Base-by-base conservation (phyloP, 1,139 yeast genomes). In the Saccharomyces pastorianus region DNA sequence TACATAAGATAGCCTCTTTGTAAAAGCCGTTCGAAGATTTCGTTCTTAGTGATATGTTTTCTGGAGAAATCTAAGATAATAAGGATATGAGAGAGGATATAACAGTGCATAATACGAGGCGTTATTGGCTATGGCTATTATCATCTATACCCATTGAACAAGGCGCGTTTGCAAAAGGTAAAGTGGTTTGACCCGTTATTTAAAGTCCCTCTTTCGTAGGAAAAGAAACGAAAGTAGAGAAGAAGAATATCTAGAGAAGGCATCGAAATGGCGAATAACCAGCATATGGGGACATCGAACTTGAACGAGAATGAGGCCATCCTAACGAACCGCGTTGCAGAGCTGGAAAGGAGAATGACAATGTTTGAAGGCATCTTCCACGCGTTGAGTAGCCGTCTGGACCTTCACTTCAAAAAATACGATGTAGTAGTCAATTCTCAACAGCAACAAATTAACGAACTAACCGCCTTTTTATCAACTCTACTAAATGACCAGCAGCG, bases 281-380 rank as follows among this genome's bases (percentile, higher is more conserved):
- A 38, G 25, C 44, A 38, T 9, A 38, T 38, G 25, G 51, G 51
- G 17, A 41, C 27, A 1, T n/a, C 23, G 20, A 41, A 27, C 27
- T 51, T 54, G 57, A 53, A 54, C 46, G 57, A 55, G 25, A 55
- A 54, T n/a, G 51, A 51, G 28, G 48, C 51, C 13, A 32, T 55
- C 13, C 44, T 61, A 48, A 57, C 51, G 6, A 58, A 55, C 20
- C 58, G 71, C 14, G 56, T 67, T 7, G 56, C 56, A 7, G 67
- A 63, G 44, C 50, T 66, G 55, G 71, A 66, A 52, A 57, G 65
- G 26, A 63, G 67, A 47, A 58, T 67, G 7, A 55, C 58, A 4
- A 59, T 65, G 62, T 66, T 65, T 52, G 71, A 67, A 55, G 56
- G 61, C 31, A 58, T 67, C 59, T 64, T 67, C 38, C 68, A 67